phyloP scores from a whole-genome alignment of 2,329 filamentous ascomycete genomes.

The Botrytis porri region DNA sequence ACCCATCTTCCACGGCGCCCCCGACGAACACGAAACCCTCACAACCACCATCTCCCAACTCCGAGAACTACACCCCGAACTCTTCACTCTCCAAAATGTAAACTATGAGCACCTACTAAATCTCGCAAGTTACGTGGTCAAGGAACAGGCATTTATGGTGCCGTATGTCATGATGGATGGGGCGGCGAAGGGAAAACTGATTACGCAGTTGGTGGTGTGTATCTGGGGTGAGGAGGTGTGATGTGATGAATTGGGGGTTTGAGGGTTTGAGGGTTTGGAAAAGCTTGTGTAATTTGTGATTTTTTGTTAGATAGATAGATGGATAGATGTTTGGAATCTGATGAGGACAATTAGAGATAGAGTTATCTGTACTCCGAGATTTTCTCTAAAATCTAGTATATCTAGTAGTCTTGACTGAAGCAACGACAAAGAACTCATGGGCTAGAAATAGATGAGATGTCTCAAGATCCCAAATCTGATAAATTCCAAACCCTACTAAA shows the following conservation, averaged over 20 bases:
- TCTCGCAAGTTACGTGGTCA: slow-evolving; percentile 28
- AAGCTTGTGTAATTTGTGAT: background rate
- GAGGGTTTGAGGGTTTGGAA: background rate
- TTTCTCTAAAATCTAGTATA: too few relatives aligned
- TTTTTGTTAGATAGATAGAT: background rate
- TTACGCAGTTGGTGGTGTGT: slow-evolving; percentile 18
- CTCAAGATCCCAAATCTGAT: background rate
- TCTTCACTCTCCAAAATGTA: background rate
- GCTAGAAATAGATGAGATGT: too few relatives aligned
- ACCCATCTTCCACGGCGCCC: background rate
- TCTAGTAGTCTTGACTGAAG: background rate
- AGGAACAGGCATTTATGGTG: slow-evolving; percentile 25
- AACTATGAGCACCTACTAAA: slow-evolving; percentile 16
- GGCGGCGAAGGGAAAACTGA: background rate
- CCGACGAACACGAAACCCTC: slow-evolving; percentile 3
- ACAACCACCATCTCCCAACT: background rate
- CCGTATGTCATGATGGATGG: slow-evolving; percentile 19
- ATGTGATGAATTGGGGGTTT: too few relatives aligned
- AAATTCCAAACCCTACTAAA: background rate
- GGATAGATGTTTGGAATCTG: background rate
- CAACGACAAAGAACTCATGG: fast-evolving
- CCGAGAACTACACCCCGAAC: background rate
- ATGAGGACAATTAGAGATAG: too few relatives aligned
- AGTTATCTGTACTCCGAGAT: too few relatives aligned
- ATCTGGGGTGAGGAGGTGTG: background rate